These are phyloP conservation scores for Pelargonium myrrhifolium DNA, from an alignment of 441 rosid genomes.

Conservation along the genomic window DNA sequence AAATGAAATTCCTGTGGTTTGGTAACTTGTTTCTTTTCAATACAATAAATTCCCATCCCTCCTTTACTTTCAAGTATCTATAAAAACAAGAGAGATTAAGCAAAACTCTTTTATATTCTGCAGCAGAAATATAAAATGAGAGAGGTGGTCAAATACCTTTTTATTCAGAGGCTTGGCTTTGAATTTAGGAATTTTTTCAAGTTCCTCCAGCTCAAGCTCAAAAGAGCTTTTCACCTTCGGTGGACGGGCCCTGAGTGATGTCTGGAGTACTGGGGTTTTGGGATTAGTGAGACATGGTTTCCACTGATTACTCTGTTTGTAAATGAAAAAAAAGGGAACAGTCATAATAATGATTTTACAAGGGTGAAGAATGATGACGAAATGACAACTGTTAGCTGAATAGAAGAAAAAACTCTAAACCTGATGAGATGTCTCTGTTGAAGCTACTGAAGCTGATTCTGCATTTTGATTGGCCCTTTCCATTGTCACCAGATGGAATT, in stretches of 20 bases:
- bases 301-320: slow-evolving; percentile 47
- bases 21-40: slow-evolving; percentile 69
- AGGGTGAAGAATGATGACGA: no score
- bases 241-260: slow-evolving; percentile 84
- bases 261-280: slow-evolving; percentile 69
- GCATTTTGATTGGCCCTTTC: slow-evolving; percentile 69
- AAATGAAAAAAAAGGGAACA: not conserved
- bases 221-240: slow-evolving; percentile 59
- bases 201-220: slow-evolving; percentile 80
- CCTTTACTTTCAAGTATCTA: slow-evolving; percentile 98
- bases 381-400: no score
- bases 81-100: slow-evolving; percentile 12
- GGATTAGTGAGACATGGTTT: slow-evolving; percentile 67
- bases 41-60: slow-evolving; percentile 72
- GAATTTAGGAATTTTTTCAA: slow-evolving; percentile 83
- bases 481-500: slow-evolving; percentile 78
- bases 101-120: not conserved
- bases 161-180: slow-evolving; percentile 90
- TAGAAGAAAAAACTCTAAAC: slow-evolving; percentile 22
- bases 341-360: slow-evolving; percentile 4
- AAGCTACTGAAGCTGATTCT: slow-evolving; percentile 72
- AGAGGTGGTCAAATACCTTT: slow-evolving; percentile 45
- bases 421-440: slow-evolving; percentile 68
- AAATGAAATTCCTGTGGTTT: slow-evolving; percentile 87
- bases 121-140: not conserved